Evolutionary conservation across 1,284 basidiomycete genomes (phyloP).

Genomic region (Sanguinoderma infundibulare): DNA sequence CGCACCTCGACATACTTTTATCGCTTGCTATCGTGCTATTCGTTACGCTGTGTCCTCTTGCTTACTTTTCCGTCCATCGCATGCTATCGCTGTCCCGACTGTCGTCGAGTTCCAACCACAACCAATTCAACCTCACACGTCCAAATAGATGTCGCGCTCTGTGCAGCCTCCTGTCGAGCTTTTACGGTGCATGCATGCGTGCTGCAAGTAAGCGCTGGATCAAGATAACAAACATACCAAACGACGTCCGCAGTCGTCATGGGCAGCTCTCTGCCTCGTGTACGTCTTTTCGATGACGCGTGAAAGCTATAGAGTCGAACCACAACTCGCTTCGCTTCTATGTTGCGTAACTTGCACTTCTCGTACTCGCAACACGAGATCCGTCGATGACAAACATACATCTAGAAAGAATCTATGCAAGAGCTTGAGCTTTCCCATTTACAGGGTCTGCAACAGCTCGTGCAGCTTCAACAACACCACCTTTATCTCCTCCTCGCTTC

Average conservation of each 20-base stretch:
- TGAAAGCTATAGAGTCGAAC: neutral
- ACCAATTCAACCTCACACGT: too few relatives aligned
- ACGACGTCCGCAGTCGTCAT: neutral
- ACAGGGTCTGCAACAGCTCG: slow-evolving; percentile 48
- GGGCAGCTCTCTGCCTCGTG: too few relatives aligned
- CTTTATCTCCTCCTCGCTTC: slow-evolving; percentile 81
- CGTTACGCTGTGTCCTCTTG: too few relatives aligned
- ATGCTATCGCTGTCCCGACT: too few relatives aligned
- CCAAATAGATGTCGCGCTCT: too few relatives aligned
- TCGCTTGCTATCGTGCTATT: too few relatives aligned
- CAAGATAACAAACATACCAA: neutral
- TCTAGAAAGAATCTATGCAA: neutral
- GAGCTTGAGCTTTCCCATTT: slow-evolving; percentile 17
- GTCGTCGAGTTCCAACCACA: too few relatives aligned
- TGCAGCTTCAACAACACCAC: slow-evolving; percentile 53
- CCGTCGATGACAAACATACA: neutral
- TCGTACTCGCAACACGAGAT: neutral
- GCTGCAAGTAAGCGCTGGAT: neutral
- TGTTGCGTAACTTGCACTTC: neutral
- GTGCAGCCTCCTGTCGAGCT: too few relatives aligned
- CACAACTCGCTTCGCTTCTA: too few relatives aligned
- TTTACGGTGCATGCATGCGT: too few relatives aligned
- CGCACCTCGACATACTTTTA: too few relatives aligned
- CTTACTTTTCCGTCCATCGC: too few relatives aligned
- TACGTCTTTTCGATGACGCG: neutral